Evolutionary conservation across 2,329 filamentous ascomycete species (phyloP), one percentile per base, ranked within the genome.

Genomic region (Exophiala aquamarina): DNA sequence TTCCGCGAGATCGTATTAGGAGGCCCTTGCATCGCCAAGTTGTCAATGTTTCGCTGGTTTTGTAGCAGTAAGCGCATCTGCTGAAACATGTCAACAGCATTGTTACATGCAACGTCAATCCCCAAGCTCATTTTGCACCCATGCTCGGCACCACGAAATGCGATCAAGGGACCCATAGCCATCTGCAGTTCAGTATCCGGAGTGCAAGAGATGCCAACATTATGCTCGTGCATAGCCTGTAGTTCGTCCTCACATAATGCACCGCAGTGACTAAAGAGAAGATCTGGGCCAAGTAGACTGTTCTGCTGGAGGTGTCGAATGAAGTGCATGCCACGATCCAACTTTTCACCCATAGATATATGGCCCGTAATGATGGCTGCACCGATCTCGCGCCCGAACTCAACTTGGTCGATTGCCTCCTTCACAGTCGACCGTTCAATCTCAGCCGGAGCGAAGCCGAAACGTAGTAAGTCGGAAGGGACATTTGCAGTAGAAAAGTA

Each of bases 161-260:
- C 56, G 34, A 64, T 52, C 17, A 55, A 52, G 13, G 58, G 44
- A 6, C 62, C 62, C 38, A 59, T 59, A 4, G 54, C 61, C 63
- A 66, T 66, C 36, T 64, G 61, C 14, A 63, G 39, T 39, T 65
- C 63, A 9, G 61, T 63, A 21, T 61, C 57, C 3, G 63, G 62
- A 2, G 62, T 65, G 9, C 55, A 50, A 6, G 62, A 62, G 33
- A 64, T 47, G 35, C 44, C 56, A 1, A 55, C 47, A 2, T 49
- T 42, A 5, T 42, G 32, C 18, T 56, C 19, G 5, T 43, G 41
- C 4, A 63, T 47, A 8, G 50, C 57, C 3, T 54, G 20, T 3
- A 52, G 42, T 20, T 63, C 61, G 7, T 29, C 26, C 4, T 44
- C 42, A 8, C 36, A 29, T 13, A 50, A 17, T 11, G 34, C 17